phyloP scores from a whole-genome alignment of 139 green algal genomes.

The Picochlorum sp. region DNA sequence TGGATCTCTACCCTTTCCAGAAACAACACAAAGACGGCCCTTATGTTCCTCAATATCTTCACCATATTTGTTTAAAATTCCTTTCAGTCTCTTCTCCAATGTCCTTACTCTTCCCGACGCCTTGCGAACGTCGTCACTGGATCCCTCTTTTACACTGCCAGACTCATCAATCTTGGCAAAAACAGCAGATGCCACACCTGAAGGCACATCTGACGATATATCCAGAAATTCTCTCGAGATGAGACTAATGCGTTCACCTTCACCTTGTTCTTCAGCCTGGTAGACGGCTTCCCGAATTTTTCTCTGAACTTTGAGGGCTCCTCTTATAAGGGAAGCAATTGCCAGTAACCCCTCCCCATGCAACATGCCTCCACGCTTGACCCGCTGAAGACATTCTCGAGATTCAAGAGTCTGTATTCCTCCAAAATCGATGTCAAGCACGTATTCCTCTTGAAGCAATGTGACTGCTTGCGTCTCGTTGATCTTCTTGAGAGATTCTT shows the following conservation, averaged over 20 bases:
- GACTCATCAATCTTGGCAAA: slow-evolving; percentile 31
- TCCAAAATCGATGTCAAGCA: slow-evolving; percentile 63
- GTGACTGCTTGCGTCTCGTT: slow-evolving; percentile 49
- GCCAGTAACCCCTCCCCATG: slow-evolving; percentile 26
- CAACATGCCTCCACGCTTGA: slow-evolving; percentile 53
- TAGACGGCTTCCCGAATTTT: slow-evolving; percentile 14
- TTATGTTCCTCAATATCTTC: slow-evolving; percentile 57
- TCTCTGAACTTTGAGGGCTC: slow-evolving; percentile 28
- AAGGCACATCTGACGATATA: neutral
- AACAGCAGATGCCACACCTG: slow-evolving; percentile 11
- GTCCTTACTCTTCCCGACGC: slow-evolving; percentile 34
- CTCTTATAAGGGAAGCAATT: slow-evolving; percentile 28
- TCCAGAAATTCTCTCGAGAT: slow-evolving; percentile 1
- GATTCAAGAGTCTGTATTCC: slow-evolving; percentile 48
- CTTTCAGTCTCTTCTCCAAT: slow-evolving; percentile 36
- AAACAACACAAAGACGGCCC: slow-evolving; percentile 53
- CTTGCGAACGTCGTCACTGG: slow-evolving; percentile 49
- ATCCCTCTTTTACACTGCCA: slow-evolving; percentile 39
- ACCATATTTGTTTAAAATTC: slow-evolving; percentile 45
- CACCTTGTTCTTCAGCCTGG: neutral
- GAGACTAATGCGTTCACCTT: neutral
- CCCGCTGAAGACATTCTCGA: slow-evolving; percentile 39
- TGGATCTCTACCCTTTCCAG: slow-evolving; percentile 6
- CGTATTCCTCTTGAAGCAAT: slow-evolving; percentile 45
- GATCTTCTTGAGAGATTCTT: slow-evolving; percentile 21